Conservation (phyloP, 2,329 filamentous ascomycete genomes). For the Mycogone perniciosa region DNA sequence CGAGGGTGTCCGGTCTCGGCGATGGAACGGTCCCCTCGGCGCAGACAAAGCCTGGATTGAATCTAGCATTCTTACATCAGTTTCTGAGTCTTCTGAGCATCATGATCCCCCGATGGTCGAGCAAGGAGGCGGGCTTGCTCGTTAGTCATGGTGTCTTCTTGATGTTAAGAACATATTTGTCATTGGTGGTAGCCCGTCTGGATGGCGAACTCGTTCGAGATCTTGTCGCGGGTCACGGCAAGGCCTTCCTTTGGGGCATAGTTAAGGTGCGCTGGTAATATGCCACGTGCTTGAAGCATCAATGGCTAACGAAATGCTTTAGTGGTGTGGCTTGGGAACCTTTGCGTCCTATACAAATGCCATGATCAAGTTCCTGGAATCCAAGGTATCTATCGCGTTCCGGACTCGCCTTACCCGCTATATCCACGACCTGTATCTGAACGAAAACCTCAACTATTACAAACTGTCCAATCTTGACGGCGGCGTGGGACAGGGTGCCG, state of each 20-base stretch:
- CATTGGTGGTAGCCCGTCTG: constrained; percentile 81
- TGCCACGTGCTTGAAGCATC: background rate
- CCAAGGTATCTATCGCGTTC: constrained; percentile 97
- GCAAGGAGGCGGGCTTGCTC: constrained; percentile 88
- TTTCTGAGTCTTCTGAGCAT: constrained; percentile 95
- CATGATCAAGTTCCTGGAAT: constrained; percentile 98
- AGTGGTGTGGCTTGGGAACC: constrained; percentile 89
- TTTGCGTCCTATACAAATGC: constrained; percentile 96
- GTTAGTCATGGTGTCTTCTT: constrained; percentile 85
- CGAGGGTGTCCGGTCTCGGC: constrained; percentile 69
- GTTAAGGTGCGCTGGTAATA: constrained; percentile 52
- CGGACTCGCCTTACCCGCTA: constrained; percentile 90
- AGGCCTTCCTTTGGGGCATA: constrained; percentile 80
- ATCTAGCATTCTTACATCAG: constrained; percentile 93
- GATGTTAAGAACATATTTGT: constrained; percentile 88
- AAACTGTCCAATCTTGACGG: constrained; percentile 90
- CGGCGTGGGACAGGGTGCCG: constrained; percentile 82
- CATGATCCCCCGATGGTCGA: constrained; percentile 92
- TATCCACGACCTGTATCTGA: constrained; percentile 94
- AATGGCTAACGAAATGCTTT: background rate
- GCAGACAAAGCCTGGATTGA: constrained; percentile 88
- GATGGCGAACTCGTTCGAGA: constrained; percentile 96
- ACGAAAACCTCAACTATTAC: constrained; percentile 93
- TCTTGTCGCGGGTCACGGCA: constrained; percentile 89
- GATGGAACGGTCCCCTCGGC: constrained; percentile 75